Conservation (phyloP, 2,329 filamentous ascomycete genomes). For the Bisporella sp. region DNA sequence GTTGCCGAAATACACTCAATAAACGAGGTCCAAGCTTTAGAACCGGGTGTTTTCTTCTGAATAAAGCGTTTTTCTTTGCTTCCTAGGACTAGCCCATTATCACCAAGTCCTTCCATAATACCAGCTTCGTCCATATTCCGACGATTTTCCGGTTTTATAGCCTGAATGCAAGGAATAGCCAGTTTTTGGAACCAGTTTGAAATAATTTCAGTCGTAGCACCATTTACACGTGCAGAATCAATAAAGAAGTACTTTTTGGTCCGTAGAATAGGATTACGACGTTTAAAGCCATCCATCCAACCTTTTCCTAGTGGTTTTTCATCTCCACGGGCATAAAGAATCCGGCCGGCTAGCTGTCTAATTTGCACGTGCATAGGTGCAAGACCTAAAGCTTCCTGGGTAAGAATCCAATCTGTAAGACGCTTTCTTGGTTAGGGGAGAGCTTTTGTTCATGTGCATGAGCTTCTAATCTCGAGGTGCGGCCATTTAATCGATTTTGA, state of each 20-base stretch:
- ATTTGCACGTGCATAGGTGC: not conserved
- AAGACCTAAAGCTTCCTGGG: not conserved
- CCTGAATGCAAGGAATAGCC: not conserved
- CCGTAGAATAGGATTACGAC: constrained; percentile 1
- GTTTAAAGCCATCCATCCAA: not conserved
- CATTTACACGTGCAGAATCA: constrained; percentile 4
- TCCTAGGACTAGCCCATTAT: not conserved
- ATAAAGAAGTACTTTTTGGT: constrained; percentile 2
- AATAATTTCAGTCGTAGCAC: constrained; percentile 3
- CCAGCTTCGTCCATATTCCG: constrained; percentile 6
- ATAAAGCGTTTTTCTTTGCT: not conserved
- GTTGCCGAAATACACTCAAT: constrained; percentile 1
- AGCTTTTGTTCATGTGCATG: not conserved
- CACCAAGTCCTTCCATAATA: constrained; percentile 2
- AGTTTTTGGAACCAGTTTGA: not conserved
- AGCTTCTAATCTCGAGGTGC: too few species aligned
- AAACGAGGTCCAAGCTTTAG: constrained; percentile 4
- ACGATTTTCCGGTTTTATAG: constrained; percentile 3
- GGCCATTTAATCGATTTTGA: too few species aligned
- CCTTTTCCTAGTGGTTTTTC: not conserved
- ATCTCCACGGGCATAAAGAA: not conserved
- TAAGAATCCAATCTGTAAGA: not conserved
- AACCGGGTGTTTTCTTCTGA: constrained; percentile 2
- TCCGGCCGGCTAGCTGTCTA: not conserved
- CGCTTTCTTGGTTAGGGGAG: not conserved